phyloP scores from a whole-genome alignment of 208 protist genomes.

The Leishmania lainsoni region DNA sequence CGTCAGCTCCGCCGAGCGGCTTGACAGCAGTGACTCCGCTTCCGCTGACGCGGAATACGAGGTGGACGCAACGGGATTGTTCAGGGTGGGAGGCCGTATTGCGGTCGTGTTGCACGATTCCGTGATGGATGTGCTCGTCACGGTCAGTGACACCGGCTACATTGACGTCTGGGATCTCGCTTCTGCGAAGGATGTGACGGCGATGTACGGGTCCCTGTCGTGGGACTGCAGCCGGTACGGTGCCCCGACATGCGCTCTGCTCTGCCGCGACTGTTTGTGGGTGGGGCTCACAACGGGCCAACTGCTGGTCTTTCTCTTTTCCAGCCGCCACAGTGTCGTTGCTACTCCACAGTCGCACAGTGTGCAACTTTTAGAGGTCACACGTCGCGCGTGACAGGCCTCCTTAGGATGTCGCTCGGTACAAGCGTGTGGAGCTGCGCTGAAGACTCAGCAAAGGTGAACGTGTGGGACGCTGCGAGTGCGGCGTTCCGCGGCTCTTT shows the following conservation, averaged over 20 bases:
- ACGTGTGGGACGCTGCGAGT: conserved; percentile 50
- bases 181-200: conserved; percentile 39
- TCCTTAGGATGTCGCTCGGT: conserved; percentile 50
- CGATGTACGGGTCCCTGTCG: conserved; percentile 34
- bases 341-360: not conserved
- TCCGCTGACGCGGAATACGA: conserved; percentile 6
- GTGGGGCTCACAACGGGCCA: conserved; percentile 46
- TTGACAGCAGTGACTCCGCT: not conserved
- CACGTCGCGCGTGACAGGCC: conserved; percentile 22
- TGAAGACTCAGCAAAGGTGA: conserved; percentile 31
- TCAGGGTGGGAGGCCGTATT: conserved; percentile 47
- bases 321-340: not conserved
- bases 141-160: conserved; percentile 48
- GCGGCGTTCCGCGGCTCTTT: conserved; percentile 50
- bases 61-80: conserved; percentile 37
- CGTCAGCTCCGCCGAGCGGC: not conserved
- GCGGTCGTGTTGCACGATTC: conserved; percentile 35
- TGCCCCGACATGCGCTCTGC: conserved; percentile 26
- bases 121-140: conserved; percentile 28
- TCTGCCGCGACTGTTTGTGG: conserved; percentile 42
- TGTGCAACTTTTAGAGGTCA: conserved; percentile 17
- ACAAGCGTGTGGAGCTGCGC: conserved; percentile 61
- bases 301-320: conserved; percentile 41
- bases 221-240: conserved; percentile 35
- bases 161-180: conserved; percentile 66